Percentiles rank a stretch among this genome's conserved stretches.
These are phyloP conservation scores for Didymella segeticola DNA, from an alignment of 2,329 filamentous ascomycete species.

Conservation along the genomic window DNA sequence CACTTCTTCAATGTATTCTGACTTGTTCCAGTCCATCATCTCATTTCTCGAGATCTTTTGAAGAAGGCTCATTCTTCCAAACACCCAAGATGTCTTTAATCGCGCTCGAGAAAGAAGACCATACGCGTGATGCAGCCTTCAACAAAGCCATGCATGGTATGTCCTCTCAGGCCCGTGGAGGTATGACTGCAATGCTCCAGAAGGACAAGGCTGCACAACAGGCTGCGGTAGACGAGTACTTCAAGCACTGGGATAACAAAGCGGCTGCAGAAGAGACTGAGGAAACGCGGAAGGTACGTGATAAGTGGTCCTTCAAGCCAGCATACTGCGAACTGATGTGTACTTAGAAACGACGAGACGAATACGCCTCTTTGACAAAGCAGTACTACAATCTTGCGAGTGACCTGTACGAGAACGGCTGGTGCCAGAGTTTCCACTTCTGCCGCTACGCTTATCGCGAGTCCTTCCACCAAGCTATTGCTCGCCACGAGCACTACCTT, in stretches of 20 bases:
- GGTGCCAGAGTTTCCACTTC: conserved; percentile 97
- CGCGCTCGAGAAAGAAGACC: conserved; percentile 80
- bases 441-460: conserved; percentile 90
- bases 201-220: conserved; percentile 83
- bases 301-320: conserved; percentile 1
- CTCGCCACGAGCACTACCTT: conserved; percentile 97
- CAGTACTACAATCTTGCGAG: conserved; percentile 99
- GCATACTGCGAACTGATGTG: conserved; percentile 24
- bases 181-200: conserved; percentile 81
- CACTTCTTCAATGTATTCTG: no score
- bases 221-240: conserved; percentile 87
- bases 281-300: conserved; percentile 74
- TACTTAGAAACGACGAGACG: conserved; percentile 75
- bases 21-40: no score
- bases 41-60: no score
- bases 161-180: conserved; percentile 72
- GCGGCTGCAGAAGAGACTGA: conserved; percentile 78
- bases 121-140: conserved; percentile 85
- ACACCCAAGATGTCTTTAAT: conserved; percentile 60
- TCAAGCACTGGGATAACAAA: conserved; percentile 96
- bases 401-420: conserved; percentile 95
- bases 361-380: conserved; percentile 92
- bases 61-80: no score
- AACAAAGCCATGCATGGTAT: conserved; percentile 85
- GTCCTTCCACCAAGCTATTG: conserved; percentile 87